Conservation (phyloP, 352 stramenopile genomes). For the Globisporangium cederbergense region DNA sequence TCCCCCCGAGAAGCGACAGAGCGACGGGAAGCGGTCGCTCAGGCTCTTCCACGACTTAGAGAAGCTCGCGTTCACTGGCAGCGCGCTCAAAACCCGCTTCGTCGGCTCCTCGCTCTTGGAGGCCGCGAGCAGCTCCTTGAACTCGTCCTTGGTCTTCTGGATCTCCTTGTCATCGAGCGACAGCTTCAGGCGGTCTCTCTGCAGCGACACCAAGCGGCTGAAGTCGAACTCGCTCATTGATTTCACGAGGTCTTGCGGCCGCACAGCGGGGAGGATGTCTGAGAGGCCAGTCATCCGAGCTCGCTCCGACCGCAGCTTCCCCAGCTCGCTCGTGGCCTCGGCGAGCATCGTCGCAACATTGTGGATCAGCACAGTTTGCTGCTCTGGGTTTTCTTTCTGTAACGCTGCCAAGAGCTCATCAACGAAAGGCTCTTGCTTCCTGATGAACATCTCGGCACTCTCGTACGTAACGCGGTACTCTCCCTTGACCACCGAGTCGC, state of each 20-base stretch:
- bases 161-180: slow-evolving; percentile 1
- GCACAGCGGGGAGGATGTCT: slow-evolving; percentile 14
- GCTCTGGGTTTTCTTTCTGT: background rate
- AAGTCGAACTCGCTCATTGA: slow-evolving; percentile 12
- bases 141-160: slow-evolving; percentile 2
- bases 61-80: slow-evolving; percentile 9
- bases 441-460: slow-evolving; percentile 16
- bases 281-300: slow-evolving; percentile 9
- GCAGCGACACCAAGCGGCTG: slow-evolving; percentile 12
- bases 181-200: slow-evolving; percentile 11
- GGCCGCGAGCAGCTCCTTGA: slow-evolving; percentile 4
- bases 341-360: slow-evolving; percentile 11
- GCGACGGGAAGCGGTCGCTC: slow-evolving; percentile 5
- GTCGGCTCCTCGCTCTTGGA: background rate
- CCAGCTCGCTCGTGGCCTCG: background rate
- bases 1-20: slow-evolving; percentile 9
- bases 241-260: slow-evolving; percentile 10
- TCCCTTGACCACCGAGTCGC: background rate
- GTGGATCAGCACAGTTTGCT: background rate
- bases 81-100: background rate
- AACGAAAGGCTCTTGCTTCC: slow-evolving; percentile 5
- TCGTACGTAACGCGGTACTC: slow-evolving; percentile 17
- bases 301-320: slow-evolving; percentile 9
- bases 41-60: slow-evolving; percentile 8
- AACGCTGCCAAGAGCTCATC: background rate